Conservation (phyloP, 768 basidiomycete species). For the Boletus edulis region DNA sequence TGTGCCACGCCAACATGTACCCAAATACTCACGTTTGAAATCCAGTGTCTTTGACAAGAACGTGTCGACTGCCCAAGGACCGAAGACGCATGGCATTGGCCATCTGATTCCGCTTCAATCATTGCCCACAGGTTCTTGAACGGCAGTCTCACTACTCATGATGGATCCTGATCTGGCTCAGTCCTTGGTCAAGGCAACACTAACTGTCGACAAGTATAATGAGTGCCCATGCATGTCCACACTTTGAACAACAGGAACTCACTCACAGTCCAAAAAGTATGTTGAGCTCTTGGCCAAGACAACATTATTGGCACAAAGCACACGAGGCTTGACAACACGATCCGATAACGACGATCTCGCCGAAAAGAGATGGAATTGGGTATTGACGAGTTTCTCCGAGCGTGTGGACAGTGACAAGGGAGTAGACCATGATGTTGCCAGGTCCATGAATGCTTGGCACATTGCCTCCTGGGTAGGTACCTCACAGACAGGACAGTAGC, state of each 20-base stretch:
- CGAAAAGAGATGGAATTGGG: conserved; percentile 31
- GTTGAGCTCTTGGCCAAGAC: conserved; percentile 22
- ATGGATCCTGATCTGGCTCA: not conserved
- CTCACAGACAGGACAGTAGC: too few species aligned
- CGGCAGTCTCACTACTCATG: not conserved
- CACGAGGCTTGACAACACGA: conserved; percentile 12
- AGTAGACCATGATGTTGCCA: too few species aligned
- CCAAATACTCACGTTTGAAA: conserved; percentile 24
- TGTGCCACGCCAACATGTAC: too few species aligned
- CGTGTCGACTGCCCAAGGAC: conserved; percentile 20
- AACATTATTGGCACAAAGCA: conserved; percentile 28
- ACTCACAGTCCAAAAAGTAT: conserved; percentile 28
- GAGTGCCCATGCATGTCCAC: too few species aligned
- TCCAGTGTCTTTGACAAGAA: conserved; percentile 28
- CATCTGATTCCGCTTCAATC: not conserved
- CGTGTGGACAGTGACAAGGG: too few species aligned
- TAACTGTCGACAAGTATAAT: not conserved
- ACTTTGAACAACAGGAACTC: not conserved
- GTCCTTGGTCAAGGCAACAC: not conserved
- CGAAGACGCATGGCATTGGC: not conserved
- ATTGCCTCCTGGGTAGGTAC: too few species aligned
- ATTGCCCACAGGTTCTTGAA: not conserved
- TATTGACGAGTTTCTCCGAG: conserved; percentile 24
- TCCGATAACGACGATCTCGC: conserved; percentile 1
- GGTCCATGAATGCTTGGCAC: too few species aligned